These are phyloP conservation scores for Coriaria nepalensis DNA, from an alignment of 306 rosid genomes.

Conservation along the genomic window DNA sequence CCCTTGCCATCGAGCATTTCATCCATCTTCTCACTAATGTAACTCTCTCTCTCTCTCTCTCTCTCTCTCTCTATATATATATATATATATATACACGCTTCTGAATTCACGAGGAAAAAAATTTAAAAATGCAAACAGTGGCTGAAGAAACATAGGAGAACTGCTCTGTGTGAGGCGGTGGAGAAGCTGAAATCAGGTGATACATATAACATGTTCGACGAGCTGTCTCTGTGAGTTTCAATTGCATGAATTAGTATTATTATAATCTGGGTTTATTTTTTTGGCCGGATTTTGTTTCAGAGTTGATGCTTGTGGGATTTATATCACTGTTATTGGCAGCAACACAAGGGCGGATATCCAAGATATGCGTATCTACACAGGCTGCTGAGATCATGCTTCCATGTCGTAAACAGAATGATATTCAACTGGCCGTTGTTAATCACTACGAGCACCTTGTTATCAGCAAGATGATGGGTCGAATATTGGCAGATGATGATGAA, in stretches of 20 bases:
- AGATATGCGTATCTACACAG: constrained; percentile 32
- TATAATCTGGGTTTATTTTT: background rate
- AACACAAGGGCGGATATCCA: constrained; percentile 38
- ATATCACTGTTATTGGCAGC: constrained; percentile 42
- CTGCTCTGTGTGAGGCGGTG: too few relatives aligned
- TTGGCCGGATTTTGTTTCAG: constrained; percentile 11
- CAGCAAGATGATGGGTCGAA: too few relatives aligned
- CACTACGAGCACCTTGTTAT: constrained; percentile 4
- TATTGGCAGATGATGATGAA: background rate
- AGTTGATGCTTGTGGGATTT: constrained; percentile 50
- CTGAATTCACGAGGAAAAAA: background rate
- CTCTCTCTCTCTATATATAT: background rate
- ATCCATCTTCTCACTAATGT: constrained; percentile 39
- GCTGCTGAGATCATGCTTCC: constrained; percentile 38
- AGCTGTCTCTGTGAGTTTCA: background rate
- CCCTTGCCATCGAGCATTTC: constrained; percentile 34
- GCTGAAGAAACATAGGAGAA: too few relatives aligned
- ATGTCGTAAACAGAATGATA: constrained; percentile 29
- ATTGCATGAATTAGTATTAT: background rate
- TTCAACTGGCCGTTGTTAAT: constrained; percentile 7
- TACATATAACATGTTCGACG: too few relatives aligned
- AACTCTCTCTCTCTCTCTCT: background rate
- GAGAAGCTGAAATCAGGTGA: too few relatives aligned
- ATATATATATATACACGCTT: background rate
- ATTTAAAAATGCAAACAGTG: too few relatives aligned